Evolutionary conservation across 345 rosid genomes (phyloP), one percentile per base, ranked within the genome.

Genomic region (Garcia nutans): DNA sequence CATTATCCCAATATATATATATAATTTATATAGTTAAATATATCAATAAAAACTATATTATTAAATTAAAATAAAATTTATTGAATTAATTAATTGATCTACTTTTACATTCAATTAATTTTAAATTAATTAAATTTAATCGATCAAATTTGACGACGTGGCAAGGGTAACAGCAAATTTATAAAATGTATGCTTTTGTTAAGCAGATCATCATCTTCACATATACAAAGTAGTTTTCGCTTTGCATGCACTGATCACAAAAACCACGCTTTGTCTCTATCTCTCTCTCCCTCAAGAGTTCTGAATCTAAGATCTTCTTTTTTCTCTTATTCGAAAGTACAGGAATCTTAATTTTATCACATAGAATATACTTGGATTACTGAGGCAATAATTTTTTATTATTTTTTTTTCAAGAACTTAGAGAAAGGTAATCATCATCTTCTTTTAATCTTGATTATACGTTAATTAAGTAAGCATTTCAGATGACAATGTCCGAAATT

Each of bases 231-330:
- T 17, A 6, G 3, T 20, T 19, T 41, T 33, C 15, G 15, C 23
- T 23, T 60, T 69, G 26, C 71, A 69, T 37, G 58, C n/a, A 50
- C 72, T 69, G 59, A 50, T 47, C 71, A 66, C 50, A 47, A 8
- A 47, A 47, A 1, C 50, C 19, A 64, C 5, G 2, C 54, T 22
- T 26, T 42, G 24, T 65, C 28, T 41, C 52, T 65, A 3, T 45
- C 56, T 12, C 56, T 52, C 20, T 52, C 56, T 47, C 50, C 0
- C 15, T 50, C 55, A 11, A 16, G 4, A 50, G 55, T 1, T 3
- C 55, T 11, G 55, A 50, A 50, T 50, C 55, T 11, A 50, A 11
- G 2, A 16, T 3, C 55, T 50, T 49, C 54, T 49, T n/a, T 5
- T 37, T 42, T 33, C 45, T 41, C 69, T 41, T 13, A 37, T 24